Evolutionary conservation across 2,329 filamentous ascomycete species (phyloP), one percentile per base, ranked within the genome.

Genomic region (Tolypocladium ophioglossoides): DNA sequence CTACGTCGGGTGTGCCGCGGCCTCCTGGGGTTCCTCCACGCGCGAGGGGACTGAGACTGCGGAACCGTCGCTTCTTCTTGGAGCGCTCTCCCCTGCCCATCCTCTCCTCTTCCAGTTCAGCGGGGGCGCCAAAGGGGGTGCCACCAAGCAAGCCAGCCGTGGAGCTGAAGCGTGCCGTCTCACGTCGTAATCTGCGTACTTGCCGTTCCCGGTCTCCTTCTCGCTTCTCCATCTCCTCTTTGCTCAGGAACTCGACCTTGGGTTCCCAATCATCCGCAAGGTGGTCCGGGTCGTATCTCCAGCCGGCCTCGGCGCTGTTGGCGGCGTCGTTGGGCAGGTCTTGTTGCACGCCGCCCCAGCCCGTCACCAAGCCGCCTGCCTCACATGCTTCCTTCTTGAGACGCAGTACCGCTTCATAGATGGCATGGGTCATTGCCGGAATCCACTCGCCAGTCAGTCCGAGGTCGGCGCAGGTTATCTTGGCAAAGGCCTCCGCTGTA

Each of bases 381-480:
- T 97, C 94, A 64, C 91, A 95, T 1, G 91, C 90, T 66, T 97
- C 94, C 70, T 99, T 99, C 74, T 97, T 97, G 35, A 96, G 74
- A 49, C 89, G 87, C 58, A 97, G 71, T 0, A 95, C 91, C 11
- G 94, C 89, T 70, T 99, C 94, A 70, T 97, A 97, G 62, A 99
- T 97, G 37, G 91, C 94, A 66, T 96, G 92, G 16, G 94, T 89
- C 75, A 99, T 89, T 34, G 90, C 89, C 3, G 91, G 88, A 5
- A 96, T 84, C 91, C 94, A 99, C 72, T 99, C 94, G 48, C 91
- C 90, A 8, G 85, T 79, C 52, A 99, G 75, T 8, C 92, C 92
- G 10, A 99, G 76, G 67, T 99, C 94, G 32, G 90, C 88, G 67
- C 94, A 97, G 0, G 94, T 97, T 59, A 90, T 84, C 66, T 89